Percentiles rank a stretch among this genome's conserved stretches.
phyloP scores from a whole-genome alignment of 225 moss, liverwort and hornwort genomes.

The Lunularia cruciata region DNA sequence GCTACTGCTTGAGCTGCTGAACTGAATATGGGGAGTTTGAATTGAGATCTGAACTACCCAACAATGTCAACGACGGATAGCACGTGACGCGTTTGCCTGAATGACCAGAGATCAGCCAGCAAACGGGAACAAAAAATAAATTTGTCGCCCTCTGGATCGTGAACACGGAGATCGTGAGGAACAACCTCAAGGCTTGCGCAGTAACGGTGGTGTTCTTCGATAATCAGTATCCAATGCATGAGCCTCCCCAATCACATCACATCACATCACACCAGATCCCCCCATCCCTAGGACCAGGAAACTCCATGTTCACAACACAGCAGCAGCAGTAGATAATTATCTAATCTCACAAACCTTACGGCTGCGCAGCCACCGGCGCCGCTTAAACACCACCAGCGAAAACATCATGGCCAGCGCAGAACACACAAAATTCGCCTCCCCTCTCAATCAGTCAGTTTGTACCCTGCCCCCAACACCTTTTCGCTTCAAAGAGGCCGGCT shows the following conservation, averaged over 20 bases:
- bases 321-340: background rate
- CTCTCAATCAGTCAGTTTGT: too few species aligned
- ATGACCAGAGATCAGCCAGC: background rate
- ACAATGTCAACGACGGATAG: background rate
- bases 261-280: too few species aligned
- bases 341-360: slow-evolving; percentile 42
- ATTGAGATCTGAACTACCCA: background rate
- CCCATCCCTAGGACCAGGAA: background rate
- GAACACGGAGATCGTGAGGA: background rate
- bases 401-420: slow-evolving; percentile 41
- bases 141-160: background rate
- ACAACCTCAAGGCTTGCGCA: background rate
- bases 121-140: background rate
- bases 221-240: background rate
- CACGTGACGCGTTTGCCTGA: background rate
- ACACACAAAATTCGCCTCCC: too few species aligned
- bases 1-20: too few species aligned
- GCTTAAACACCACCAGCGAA: slow-evolving; percentile 53
- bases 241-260: background rate
- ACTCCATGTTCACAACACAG: slow-evolving; percentile 2
- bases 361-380: slow-evolving; percentile 56
- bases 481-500: too few species aligned
- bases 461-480: too few species aligned
- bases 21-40: background rate
- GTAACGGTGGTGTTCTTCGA: background rate